A percentile compares a stretch with the other conserved stretches of the same genome.
phyloP scores from a whole-genome alignment of 2,329 filamentous ascomycete species.

The Neofusicoccum ribis region DNA sequence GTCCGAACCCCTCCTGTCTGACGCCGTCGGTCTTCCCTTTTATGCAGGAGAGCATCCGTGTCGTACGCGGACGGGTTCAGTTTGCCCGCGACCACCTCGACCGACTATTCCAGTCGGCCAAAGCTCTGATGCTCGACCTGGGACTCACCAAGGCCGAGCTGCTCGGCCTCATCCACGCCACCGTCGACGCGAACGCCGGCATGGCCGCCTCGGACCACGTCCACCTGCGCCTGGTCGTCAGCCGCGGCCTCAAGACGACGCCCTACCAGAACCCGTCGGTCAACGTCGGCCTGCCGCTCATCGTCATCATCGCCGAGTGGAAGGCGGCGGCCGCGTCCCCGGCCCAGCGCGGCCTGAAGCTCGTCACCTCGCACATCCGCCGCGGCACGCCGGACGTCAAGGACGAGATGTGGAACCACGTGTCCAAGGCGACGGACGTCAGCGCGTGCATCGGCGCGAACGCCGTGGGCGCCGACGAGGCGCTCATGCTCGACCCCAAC shows the following conservation, averaged over 20 bases:
- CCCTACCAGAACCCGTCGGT: neutral
- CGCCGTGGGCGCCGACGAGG: neutral
- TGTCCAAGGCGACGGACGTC: neutral
- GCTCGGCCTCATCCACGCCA: neutral
- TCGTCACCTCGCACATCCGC: neutral
- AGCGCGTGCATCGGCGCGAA: neutral
- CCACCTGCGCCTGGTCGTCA: neutral
- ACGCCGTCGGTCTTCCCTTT: neutral
- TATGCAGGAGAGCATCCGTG: neutral
- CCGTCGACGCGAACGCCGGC: neutral
- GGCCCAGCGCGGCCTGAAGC: neutral
- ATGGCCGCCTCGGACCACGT: neutral
- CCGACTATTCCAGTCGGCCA: neutral
- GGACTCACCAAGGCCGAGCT: neutral
- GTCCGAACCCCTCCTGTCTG: neutral
- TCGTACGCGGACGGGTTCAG: neutral
- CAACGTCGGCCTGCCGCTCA: neutral
- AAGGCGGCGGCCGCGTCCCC: neutral
- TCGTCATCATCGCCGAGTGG: neutral
- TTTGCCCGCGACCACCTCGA: neutral
- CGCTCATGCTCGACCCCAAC: neutral
- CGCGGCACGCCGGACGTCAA: neutral
- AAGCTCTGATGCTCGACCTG: neutral
- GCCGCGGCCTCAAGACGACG: neutral
- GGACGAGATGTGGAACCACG: neutral